Evolutionary conservation across 768 basidiomycete species (phyloP).

Genomic region (Suillus weaverae): DNA sequence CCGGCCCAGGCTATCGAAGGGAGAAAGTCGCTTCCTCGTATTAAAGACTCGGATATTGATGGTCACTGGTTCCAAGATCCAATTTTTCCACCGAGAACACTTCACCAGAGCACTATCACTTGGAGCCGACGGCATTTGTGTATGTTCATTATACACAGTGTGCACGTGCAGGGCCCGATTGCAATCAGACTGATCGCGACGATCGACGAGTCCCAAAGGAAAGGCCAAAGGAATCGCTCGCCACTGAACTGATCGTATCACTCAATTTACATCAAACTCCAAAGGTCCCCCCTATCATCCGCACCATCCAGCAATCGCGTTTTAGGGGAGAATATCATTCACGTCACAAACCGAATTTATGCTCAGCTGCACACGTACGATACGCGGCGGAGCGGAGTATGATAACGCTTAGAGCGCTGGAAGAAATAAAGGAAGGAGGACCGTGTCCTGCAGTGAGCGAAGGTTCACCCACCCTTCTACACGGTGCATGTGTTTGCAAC

Average conservation of each 20-base stretch:
- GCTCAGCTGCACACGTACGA: not conserved
- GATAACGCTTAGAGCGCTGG: slow-evolving; percentile 1
- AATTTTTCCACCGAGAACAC: not conserved
- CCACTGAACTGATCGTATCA: not conserved
- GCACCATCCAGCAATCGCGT: slow-evolving; percentile 2
- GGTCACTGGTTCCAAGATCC: not conserved
- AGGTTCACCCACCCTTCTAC: not conserved
- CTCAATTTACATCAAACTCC: not conserved
- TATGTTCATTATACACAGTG: not conserved
- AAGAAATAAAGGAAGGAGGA: not conserved
- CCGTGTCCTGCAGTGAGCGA: not conserved
- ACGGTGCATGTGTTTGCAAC: not conserved
- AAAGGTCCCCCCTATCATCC: not conserved
- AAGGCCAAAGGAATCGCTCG: not conserved
- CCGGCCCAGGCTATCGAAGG: not conserved
- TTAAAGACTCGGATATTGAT: not conserved
- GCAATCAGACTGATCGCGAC: not conserved
- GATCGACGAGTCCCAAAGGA: not conserved
- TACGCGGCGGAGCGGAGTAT: slow-evolving; percentile 2
- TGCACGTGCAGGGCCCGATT: not conserved
- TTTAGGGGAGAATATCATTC: not conserved
- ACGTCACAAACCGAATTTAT: not conserved
- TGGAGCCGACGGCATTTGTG: not conserved
- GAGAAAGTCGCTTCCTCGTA: not conserved
- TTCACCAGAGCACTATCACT: not conserved